Percentiles rank a stretch among this genome's conserved stretches.
phyloP scores from a whole-genome alignment of 192 early-diverging fungal species.

The Irineochytrium annulatum region DNA sequence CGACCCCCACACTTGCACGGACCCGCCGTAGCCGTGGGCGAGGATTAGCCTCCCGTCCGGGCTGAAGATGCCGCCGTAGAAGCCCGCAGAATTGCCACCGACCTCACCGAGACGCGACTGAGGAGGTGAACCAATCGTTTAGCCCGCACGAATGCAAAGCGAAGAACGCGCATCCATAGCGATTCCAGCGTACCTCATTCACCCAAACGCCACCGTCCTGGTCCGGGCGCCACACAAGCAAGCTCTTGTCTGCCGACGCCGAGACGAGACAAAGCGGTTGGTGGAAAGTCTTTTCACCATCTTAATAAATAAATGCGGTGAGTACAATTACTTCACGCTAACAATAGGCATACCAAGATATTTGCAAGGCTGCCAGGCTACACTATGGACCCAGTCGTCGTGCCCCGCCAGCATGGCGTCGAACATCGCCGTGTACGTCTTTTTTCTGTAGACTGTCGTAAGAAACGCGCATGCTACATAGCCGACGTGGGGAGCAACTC shows the following conservation, averaged over 20 bases:
- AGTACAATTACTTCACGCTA: no score
- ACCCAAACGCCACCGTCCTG: conserved; percentile 77
- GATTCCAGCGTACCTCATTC: conserved; percentile 45
- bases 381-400: conserved; percentile 91
- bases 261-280: conserved; percentile 74
- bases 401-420: conserved; percentile 93
- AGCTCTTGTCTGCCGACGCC: conserved; percentile 86
- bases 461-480: no score
- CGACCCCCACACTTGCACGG: conserved; percentile 78
- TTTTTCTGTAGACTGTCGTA: conserved; percentile 7
- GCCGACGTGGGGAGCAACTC: conserved; percentile 1
- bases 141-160: not conserved
- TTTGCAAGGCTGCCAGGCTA: conserved; percentile 68
- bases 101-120: conserved; percentile 82
- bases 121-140: conserved; percentile 18
- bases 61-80: conserved; percentile 71
- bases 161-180: no score
- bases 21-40: conserved; percentile 77
- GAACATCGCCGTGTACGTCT: conserved; percentile 59
- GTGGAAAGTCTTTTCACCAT: no score
- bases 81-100: conserved; percentile 75
- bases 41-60: conserved; percentile 62
- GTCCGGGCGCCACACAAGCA: conserved; percentile 88
- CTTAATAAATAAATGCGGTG: no score
- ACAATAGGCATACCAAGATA: no score